Percentiles rank a stretch among this genome's conserved stretches.
These are phyloP conservation scores for Pittosporum tobira DNA, from an alignment of 129 eudicot species.

Conservation along the genomic window DNA sequence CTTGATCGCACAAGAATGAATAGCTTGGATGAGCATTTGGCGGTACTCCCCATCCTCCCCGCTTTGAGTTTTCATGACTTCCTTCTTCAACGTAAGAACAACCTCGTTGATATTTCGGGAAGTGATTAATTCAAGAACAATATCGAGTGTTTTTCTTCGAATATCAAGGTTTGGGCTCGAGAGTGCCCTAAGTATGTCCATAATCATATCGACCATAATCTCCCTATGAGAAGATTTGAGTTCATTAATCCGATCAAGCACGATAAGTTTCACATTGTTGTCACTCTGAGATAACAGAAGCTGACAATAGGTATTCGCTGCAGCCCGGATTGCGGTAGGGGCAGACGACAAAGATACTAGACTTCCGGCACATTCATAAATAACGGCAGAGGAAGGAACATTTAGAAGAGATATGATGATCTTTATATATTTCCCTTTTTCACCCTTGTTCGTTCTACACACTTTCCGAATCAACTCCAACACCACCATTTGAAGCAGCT, in stretches of 20 bases:
- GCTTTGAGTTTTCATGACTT: conserved; percentile 88
- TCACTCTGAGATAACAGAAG: conserved; percentile 88
- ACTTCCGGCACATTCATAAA: conserved; percentile 93
- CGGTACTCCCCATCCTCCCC: conserved; percentile 94
- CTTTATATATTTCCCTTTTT: conserved; percentile 83
- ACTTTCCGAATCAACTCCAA: conserved; percentile 88
- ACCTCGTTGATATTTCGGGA: conserved; percentile 90
- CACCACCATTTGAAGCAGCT: conserved; percentile 85
- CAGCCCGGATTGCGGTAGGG: conserved; percentile 88
- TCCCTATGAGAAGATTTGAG: conserved; percentile 75
- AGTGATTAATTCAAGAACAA: conserved; percentile 85
- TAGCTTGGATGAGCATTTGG: conserved; percentile 95
- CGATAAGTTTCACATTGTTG: conserved; percentile 91
- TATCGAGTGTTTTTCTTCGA: conserved; percentile 81
- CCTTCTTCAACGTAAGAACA: conserved; percentile 81
- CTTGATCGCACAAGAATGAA: conserved; percentile 94
- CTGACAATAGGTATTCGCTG: conserved; percentile 93
- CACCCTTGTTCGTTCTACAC: conserved; percentile 78
- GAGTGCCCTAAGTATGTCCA: conserved; percentile 95
- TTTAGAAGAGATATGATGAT: conserved; percentile 72
- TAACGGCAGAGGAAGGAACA: conserved; percentile 91
- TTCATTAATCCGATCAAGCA: conserved; percentile 85
- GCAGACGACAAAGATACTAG: conserved; percentile 92
- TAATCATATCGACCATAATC: conserved; percentile 88
- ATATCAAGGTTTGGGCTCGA: conserved; percentile 97